phyloP scores from a whole-genome alignment of 441 rosid genomes.

The Kokia cookei region DNA sequence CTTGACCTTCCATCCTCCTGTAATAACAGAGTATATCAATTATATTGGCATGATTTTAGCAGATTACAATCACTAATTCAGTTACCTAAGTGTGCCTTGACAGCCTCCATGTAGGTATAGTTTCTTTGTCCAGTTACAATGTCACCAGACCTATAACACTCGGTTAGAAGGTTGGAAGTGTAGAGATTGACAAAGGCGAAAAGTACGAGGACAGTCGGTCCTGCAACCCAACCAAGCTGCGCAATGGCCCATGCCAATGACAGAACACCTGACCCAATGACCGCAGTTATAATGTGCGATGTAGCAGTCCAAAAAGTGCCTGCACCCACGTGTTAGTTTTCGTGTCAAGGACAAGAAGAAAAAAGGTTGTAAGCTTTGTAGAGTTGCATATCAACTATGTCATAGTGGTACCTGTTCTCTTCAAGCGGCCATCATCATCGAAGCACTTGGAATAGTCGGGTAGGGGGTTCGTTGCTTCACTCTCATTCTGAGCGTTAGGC shows the following conservation, averaged over 20 bases:
- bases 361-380: not conserved
- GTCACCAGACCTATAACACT: constrained; percentile 52
- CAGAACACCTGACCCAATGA: constrained; percentile 61
- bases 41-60: not conserved
- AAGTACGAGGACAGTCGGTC: constrained; percentile 31
- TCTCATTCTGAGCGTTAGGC: constrained; percentile 21
- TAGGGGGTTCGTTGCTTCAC: constrained; percentile 23
- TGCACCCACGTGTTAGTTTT: constrained; percentile 6
- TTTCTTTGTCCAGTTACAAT: constrained; percentile 52
- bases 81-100: constrained; percentile 42
- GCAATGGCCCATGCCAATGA: constrained; percentile 62
- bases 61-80: not conserved
- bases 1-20: constrained; percentile 49
- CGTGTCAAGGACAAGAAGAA: not conserved
- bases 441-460: constrained; percentile 38
- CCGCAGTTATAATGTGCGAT: constrained; percentile 62
- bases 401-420: constrained; percentile 43
- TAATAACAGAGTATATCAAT: not conserved
- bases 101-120: constrained; percentile 63
- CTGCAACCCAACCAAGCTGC: constrained; percentile 65
- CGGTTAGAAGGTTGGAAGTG: constrained; percentile 41
- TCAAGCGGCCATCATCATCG: constrained; percentile 54
- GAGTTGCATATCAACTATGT: not conserved
- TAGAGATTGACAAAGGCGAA: constrained; percentile 45
- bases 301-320: constrained; percentile 55